Base-by-base conservation (phyloP, 441 rosid species). In the Euphorbia celastroides region DNA sequence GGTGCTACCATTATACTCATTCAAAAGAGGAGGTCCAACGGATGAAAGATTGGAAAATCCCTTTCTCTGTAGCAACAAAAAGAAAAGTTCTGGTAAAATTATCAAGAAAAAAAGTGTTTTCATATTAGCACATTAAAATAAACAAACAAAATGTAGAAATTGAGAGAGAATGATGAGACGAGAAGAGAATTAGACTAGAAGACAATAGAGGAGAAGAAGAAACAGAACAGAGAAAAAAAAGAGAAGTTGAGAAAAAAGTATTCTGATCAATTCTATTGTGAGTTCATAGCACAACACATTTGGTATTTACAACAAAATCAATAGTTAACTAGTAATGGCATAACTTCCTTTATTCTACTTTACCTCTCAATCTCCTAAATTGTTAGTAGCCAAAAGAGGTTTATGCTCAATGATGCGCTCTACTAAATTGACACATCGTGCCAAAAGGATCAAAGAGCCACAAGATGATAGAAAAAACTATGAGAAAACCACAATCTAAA, bases 1-100 rank as follows among this genome's bases (percentile, higher is more conserved):
- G 56, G 85, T 86, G 62, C 83, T 77, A 69, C 89, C 97, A 61
- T 32, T 82, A 20, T 69, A 82, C 60, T 82, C 83, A 78, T 75
- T 76, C 77, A 85, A 64, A 61, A 89, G 82, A 19, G 95, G 90
- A 17, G 97, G 97, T 73, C 87, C 92, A 56, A 74, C 66, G 51
- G 75, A 78, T 1, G 90, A 86, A 75, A 76, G 72, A 77, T 78
- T 84, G 16, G 86, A 83, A 36, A 82, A 76, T 70, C 81, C 86
- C 75, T 81, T 89, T 68, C 74, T 84, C 92, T 86, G 84, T 75
- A 57, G 70, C 55, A 70, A n/a, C n/a, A 38, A 61, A 46, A 42
- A 34, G 34, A 51, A 20, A 31, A 69, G 20, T 61, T 60, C 36
- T 42, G 2, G 25, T 65, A 17, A 50, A n/a, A 62, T 68, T n/a